Base-by-base conservation (phyloP, 2,329 filamentous ascomycete species). In the Calonectria pseudoturangicola region DNA sequence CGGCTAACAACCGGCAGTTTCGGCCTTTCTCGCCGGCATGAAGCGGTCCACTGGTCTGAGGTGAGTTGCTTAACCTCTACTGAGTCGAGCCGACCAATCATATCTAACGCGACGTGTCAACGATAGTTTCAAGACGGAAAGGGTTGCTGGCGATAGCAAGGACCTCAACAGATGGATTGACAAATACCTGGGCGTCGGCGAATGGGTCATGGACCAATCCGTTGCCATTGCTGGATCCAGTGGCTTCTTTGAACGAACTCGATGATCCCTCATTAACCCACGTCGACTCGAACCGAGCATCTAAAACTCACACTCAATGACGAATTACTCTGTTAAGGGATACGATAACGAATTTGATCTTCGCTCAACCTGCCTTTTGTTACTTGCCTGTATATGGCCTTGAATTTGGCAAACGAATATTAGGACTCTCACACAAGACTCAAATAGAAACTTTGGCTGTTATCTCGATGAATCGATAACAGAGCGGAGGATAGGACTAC, bases 181-280 rank as follows among this genome's bases (percentile, higher is more conserved):
- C 82, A 96, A 93, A 83, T 98, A 98, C 84, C 92, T 98, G 51
- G 95, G 95, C 75, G 93, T 98, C 21, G 97, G 97, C 79, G 97
- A 99, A 88, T 98, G 95, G 92, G 94, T 98, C 76, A 98, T 99
- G 95, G 97, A 99, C 85, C 94, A 97, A 87, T 97, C 95, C 36
- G 95, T 98, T 39, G 96, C 96, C 48, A 91, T 98, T 70, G 94
- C 98, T 83, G 94, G 95, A 50, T 93, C 94, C 62, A 97, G 94
- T 82, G 91, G 93, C 73, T 99, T 92, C 86, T 99, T 99, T 84
- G 96, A 98, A 87, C 91, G 97, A 82, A 96, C 92, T 84, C 91
- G 96, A 87, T 97, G 88, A 80, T 66, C 58, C 41, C 58, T n/a
- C 30, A 21, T 21, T 0, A 16, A 28, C 12, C 27, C 39, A 16